These are phyloP conservation scores for Eutrema salsugineum DNA, from an alignment of 441 rosid species.

Conservation along the genomic window DNA sequence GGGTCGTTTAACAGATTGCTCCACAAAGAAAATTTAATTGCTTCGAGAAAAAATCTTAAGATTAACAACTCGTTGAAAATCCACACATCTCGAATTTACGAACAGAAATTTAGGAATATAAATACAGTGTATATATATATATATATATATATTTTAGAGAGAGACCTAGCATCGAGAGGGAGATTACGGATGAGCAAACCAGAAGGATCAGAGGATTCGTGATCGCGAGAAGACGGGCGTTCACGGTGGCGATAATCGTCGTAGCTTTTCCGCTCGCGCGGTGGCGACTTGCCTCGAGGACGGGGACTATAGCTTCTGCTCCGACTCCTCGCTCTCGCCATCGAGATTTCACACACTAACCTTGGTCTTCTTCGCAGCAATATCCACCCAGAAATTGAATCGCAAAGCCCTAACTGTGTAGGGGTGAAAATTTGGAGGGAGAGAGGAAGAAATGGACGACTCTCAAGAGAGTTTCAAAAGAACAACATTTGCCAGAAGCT, in stretches of 20 bases:
- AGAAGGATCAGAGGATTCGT: slow-evolving; percentile 77
- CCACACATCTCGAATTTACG: background rate
- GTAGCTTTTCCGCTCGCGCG: slow-evolving; percentile 54
- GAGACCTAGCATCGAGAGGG: slow-evolving; percentile 83
- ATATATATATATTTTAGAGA: background rate
- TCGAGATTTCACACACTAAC: slow-evolving; percentile 1
- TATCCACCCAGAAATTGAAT: background rate
- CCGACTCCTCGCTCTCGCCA: slow-evolving; percentile 63
- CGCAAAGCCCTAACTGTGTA: slow-evolving; percentile 15
- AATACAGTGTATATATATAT: too few species aligned
- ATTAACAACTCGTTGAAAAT: background rate
- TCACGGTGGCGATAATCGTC: slow-evolving; percentile 60
- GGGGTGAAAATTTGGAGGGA: slow-evolving; percentile 23
- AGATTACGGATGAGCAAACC: slow-evolving; percentile 94
- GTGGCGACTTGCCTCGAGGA: slow-evolving; percentile 60
- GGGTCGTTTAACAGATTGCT: background rate
- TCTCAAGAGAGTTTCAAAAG: background rate
- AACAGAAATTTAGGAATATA: background rate
- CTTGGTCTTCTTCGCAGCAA: background rate
- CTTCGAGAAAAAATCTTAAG: background rate
- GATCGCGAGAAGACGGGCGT: slow-evolving; percentile 62
- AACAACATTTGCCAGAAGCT: background rate
- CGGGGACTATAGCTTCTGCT: slow-evolving; percentile 79
- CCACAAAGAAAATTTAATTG: background rate
- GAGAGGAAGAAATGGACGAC: background rate